These are phyloP conservation scores for Monosporascus sp. DNA, from an alignment of 2,329 filamentous ascomycete species.

Conservation along the genomic window DNA sequence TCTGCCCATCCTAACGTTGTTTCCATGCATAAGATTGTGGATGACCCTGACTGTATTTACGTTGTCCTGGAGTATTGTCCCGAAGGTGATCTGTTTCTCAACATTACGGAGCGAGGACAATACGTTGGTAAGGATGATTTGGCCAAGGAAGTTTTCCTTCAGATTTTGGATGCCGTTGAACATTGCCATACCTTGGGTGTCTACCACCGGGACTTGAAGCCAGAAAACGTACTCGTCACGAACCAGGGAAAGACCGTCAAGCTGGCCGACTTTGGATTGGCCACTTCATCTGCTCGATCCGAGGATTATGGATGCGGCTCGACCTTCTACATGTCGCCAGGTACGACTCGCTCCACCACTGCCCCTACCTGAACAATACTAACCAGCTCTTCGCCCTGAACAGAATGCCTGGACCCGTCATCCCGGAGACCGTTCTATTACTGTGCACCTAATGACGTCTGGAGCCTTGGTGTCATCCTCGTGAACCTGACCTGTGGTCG, in stretches of 20 bases:
- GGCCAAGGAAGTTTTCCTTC: constrained; percentile 82
- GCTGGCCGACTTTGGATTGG: constrained; percentile 94
- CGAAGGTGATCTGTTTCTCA: constrained; percentile 93
- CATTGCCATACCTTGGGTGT: constrained; percentile 91
- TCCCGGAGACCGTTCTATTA: constrained; percentile 74
- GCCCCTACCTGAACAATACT: constrained; percentile 14
- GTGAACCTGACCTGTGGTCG: constrained; percentile 97
- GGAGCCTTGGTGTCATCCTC: constrained; percentile 96
- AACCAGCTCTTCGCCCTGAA: constrained; percentile 16
- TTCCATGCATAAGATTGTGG: constrained; percentile 88
- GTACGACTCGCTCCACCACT: constrained; percentile 49
- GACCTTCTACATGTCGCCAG: constrained; percentile 99
- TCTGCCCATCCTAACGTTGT: constrained; percentile 91
- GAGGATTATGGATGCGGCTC: constrained; percentile 97
- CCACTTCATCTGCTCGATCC: constrained; percentile 76
- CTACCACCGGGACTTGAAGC: constrained; percentile 96
- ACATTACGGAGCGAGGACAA: constrained; percentile 91
- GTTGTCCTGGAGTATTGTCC: constrained; percentile 96
- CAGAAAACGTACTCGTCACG: constrained; percentile 93
- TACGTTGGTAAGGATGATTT: constrained; percentile 90
- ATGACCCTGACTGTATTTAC: constrained; percentile 87
- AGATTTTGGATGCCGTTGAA: constrained; percentile 93
- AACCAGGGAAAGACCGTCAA: constrained; percentile 87
- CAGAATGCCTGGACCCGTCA: constrained; percentile 85
- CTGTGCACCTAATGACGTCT: constrained; percentile 93